These are phyloP conservation scores for Austroboletus olivaceoglutinosus DNA, from an alignment of 1,284 basidiomycete genomes.

Conservation along the genomic window DNA sequence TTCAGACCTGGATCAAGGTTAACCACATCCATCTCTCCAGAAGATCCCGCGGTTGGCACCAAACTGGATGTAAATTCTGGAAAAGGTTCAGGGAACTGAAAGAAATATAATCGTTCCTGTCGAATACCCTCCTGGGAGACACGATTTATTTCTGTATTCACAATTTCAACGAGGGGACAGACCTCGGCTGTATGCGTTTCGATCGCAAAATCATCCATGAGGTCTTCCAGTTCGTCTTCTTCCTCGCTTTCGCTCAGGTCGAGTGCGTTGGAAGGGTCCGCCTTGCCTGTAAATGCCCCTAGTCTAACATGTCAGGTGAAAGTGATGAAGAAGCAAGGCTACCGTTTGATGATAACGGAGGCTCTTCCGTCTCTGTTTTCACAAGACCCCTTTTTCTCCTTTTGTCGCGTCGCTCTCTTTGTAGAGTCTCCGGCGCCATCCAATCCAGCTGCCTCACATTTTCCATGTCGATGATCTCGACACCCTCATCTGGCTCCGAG, in stretches of 20 bases:
- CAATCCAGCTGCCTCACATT: slow-evolving; percentile 79
- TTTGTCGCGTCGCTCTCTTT: slow-evolving; percentile 49
- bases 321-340: not conserved
- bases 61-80: slow-evolving; percentile 60
- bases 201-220: slow-evolving; percentile 76
- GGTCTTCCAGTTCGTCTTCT: slow-evolving; percentile 82
- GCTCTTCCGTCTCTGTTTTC: slow-evolving; percentile 49
- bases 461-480: slow-evolving; percentile 88
- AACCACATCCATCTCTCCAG: slow-evolving; percentile 31
- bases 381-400: slow-evolving; percentile 40
- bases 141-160: not conserved
- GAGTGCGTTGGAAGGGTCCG: slow-evolving; percentile 69
- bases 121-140: slow-evolving; percentile 41
- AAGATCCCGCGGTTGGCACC: slow-evolving; percentile 16
- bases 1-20: slow-evolving; percentile 22
- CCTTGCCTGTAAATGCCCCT: slow-evolving; percentile 26
- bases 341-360: slow-evolving; percentile 34
- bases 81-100: slow-evolving; percentile 92
- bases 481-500: slow-evolving; percentile 85
- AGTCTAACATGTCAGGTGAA: not conserved
- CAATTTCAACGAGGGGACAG: slow-evolving; percentile 10
- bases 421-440: slow-evolving; percentile 83
- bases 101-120: slow-evolving; percentile 79
- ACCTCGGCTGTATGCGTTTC: slow-evolving; percentile 44
- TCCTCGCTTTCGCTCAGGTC: slow-evolving; percentile 84